Evolutionary conservation across 331 rosid species (phyloP).

Genomic region (Rosa hybrid): DNA sequence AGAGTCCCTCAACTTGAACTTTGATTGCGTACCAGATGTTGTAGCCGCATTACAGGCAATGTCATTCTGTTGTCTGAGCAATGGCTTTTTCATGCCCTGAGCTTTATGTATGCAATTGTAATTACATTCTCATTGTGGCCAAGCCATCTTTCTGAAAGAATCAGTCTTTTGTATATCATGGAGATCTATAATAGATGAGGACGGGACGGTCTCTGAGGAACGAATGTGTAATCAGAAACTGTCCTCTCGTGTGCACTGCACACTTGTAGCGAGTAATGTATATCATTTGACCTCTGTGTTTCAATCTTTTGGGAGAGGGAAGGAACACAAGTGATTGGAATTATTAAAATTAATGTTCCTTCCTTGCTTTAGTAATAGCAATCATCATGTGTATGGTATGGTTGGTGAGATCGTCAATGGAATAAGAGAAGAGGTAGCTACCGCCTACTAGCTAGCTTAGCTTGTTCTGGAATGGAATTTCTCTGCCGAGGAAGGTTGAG

Average conservation of each 20-base stretch:
- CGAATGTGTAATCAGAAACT: too few species aligned
- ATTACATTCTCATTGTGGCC: not conserved
- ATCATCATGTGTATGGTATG: not conserved
- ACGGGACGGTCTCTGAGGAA: too few species aligned
- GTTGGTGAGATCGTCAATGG: not conserved
- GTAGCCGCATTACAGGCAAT: not conserved
- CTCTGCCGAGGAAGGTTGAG: not conserved
- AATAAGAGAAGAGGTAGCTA: too few species aligned
- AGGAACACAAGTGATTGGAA: too few species aligned
- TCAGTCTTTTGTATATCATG: not conserved
- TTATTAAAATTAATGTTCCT: too few species aligned
- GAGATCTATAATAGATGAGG: too few species aligned
- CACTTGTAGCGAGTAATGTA: not conserved
- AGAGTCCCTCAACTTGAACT: not conserved
- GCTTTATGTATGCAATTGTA: not conserved
- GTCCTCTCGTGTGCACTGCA: too few species aligned
- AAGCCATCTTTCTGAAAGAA: not conserved
- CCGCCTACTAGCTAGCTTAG: too few species aligned
- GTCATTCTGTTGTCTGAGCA: not conserved
- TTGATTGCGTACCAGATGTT: not conserved
- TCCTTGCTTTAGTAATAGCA: too few species aligned
- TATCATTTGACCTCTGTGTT: not conserved
- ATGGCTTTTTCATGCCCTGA: not conserved
- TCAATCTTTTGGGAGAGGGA: too few species aligned
- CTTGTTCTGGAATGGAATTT: too few species aligned